A percentile compares a stretch with the other conserved stretches of the same genome.
Conservation (phyloP, 805 yeast species). For the Ogataea methanolica region DNA sequence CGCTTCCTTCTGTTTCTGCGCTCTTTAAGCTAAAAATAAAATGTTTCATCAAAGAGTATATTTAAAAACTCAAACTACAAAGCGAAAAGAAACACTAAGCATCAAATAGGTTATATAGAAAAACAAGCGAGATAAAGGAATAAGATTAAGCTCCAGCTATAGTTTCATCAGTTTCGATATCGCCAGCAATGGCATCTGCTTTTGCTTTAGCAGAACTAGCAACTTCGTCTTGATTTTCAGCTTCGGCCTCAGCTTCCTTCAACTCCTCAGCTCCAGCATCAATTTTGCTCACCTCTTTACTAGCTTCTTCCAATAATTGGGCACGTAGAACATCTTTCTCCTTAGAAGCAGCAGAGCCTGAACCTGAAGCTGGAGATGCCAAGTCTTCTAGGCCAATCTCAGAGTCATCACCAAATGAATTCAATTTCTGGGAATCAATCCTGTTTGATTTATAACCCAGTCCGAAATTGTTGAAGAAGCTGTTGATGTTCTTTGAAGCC, state of each 20-base stretch:
- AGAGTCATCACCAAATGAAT: slow-evolving; percentile 19
- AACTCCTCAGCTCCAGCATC: slow-evolving; percentile 1
- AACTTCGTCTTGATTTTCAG: too few relatives aligned
- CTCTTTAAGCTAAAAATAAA: too few relatives aligned
- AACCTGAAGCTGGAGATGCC: not conserved
- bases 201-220: not conserved
- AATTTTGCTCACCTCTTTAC: slow-evolving; percentile 2
- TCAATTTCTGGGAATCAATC: slow-evolving; percentile 8
- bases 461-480: slow-evolving; percentile 16
- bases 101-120: not conserved
- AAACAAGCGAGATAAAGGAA: not conserved
- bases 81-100: not conserved
- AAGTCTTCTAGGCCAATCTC: slow-evolving; percentile 13
- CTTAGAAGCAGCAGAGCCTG: not conserved
- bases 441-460: slow-evolving; percentile 10
- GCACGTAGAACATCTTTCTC: slow-evolving; percentile 7
- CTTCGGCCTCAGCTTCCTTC: not conserved
- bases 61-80: not conserved
- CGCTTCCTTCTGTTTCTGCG: too few relatives aligned
- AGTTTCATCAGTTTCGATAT: not conserved
- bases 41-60: too few relatives aligned
- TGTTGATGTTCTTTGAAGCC: slow-evolving; percentile 12
- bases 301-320: slow-evolving; percentile 8
- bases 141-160: not conserved
- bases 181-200: too few relatives aligned